Base-by-base conservation (phyloP, 2,329 filamentous ascomycete genomes). In the Pestalotiopsis sp. region DNA sequence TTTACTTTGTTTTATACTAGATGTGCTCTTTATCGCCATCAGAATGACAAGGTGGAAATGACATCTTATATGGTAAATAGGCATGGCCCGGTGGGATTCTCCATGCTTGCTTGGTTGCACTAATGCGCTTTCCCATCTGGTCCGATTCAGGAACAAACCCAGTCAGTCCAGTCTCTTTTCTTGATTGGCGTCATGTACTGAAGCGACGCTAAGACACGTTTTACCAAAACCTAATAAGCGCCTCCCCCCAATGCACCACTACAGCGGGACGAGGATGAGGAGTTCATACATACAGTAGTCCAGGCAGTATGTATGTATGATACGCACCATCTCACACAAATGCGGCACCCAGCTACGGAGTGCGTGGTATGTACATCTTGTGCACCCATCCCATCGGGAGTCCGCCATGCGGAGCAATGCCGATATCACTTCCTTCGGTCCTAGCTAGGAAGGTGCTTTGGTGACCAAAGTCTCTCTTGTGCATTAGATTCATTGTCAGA, bases 381-480 rank as follows among this genome's bases (percentile, higher is more conserved):
- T 27, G 57, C 57, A 23, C 57, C 57, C 57, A 59, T 59, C 57
- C 57, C 27, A 59, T 59, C 57, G 57, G 57, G 27, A 17, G 14
- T 59, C 27, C 57, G 57, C 23, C 57, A 39, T 39, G 59, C 59
- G 27, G 9, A 62, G 27, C 45, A 38, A 39, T 62, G 31, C 38
- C 59, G 59, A 62, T 14, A 62, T 62, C 27, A 62, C 59, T 36
- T 62, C 17, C 25, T 23, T 36, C 59, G 14, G 9, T 62, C 59
- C 59, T 20, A 62, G 59, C 59, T 62, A 36, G 59, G 59, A 27
- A 62, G 59, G 59, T 62, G 59, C 20, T 20, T 62, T 36, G 31
- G 31, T 62, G 59, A 62, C 59, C 45, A 52, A 39, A 39, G 13
- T 36, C 20, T 39, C n/a, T 39, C 59, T 41, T 27, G 27, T 62